Base-by-base conservation (phyloP, 1,284 basidiomycete species). In the Boletellus dicymbophilus region DNA sequence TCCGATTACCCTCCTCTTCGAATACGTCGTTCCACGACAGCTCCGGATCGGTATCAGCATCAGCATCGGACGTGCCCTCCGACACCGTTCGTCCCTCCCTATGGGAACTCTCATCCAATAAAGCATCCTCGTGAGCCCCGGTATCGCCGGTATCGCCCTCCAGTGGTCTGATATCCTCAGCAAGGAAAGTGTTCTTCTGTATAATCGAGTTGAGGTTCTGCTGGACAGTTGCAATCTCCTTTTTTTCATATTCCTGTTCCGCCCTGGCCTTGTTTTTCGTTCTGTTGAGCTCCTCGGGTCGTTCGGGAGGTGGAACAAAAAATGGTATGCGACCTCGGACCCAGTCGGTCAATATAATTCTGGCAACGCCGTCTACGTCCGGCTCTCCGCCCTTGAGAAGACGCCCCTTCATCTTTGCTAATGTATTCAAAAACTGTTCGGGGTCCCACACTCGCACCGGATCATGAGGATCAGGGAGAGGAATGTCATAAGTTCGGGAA, bases 281-380 rank as follows among this genome's bases (percentile, higher is more conserved):
- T 61, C 75, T 73, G 63, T 88, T 89, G 48, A 89, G 70, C 56
- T 82, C 85, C 53, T 84, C 84, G 12, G 85, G 66, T 42, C 88
- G 73, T 66, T 88, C 86, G 46, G 90, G 89, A 13, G 93, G 92
- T 11, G 87, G 66, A 21, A 92, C 90, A 59, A 93, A 95, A 75
- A 84, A 95, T 27, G 92, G 93, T 62, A 95, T 93, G 61, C 95
- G 90, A 22, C 97, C 97, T 48, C 97, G 80, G 52, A 98, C 95
- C 97, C 97, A 99, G 70, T 99, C 97, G 69, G 90, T 94, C 60
- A 99, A 74, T 40, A 99, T 78, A 72, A 98, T 96, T 76, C 96
- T 98, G 28, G 96, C 92, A 15, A 95, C 92, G 4, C 90, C 85
- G 66, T 98, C 92, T 44, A 89, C 69, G 70, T 98, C 95, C 1